Evolutionary conservation across 2,329 filamentous ascomycete species (phyloP).

Genomic region (Diaporthe sp.): DNA sequence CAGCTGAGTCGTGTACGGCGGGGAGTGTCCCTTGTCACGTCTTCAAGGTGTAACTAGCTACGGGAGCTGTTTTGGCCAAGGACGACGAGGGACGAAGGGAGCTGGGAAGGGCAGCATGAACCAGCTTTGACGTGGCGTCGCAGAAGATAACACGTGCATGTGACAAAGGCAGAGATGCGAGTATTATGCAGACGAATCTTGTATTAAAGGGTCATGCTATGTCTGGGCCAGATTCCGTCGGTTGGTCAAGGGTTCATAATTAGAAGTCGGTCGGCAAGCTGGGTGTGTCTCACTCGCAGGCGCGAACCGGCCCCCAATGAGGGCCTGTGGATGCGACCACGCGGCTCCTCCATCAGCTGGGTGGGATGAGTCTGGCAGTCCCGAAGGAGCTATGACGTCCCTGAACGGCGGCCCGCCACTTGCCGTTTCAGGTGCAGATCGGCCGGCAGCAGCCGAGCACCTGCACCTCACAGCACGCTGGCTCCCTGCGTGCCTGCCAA

Average conservation of each 20-base stretch:
- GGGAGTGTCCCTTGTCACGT: neutral
- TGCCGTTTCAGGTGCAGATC: conserved; percentile 17
- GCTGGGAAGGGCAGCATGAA: conserved; percentile 17
- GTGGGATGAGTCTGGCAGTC: conserved; percentile 17
- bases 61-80: neutral
- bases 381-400: conserved; percentile 29
- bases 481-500: neutral
- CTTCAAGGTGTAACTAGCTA: neutral
- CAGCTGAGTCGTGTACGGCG: neutral
- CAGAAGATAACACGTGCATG: conserved; percentile 6
- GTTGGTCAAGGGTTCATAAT: neutral
- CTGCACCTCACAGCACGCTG: neutral
- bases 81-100: neutral
- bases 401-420: conserved; percentile 8
- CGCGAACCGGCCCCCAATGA: conserved; percentile 17
- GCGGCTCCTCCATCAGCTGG: conserved; percentile 16
- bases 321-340: conserved; percentile 25
- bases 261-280: conserved; percentile 13
- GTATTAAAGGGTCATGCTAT: conserved; percentile 15
- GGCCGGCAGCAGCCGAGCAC: conserved; percentile 18
- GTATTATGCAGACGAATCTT: conserved; percentile 2
- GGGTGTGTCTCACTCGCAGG: neutral
- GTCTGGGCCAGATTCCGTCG: neutral
- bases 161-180: neutral
- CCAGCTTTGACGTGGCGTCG: conserved; percentile 11